phyloP scores from a whole-genome alignment of 768 basidiomycete genomes.

The Suillus occidentalis region DNA sequence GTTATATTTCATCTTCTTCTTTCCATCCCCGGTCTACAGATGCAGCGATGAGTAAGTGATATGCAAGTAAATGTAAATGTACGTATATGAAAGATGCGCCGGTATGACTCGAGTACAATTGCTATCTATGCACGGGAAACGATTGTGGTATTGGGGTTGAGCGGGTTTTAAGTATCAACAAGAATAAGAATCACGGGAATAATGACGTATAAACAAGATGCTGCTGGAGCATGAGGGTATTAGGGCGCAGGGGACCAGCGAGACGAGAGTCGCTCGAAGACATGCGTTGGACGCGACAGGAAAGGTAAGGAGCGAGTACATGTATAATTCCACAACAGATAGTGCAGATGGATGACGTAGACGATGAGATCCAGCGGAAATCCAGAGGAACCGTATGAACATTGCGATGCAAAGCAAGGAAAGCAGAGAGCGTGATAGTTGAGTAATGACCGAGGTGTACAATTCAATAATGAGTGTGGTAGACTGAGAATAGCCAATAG shows the following conservation, averaged over 20 bases:
- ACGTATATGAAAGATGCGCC: slow-evolving; percentile 3
- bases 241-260: not conserved
- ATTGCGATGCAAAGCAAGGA: slow-evolving; percentile 5
- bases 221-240: not conserved
- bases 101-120: slow-evolving; percentile 2
- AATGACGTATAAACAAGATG: slow-evolving; percentile 5
- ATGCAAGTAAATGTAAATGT: slow-evolving; percentile 7
- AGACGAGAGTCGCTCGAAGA: not conserved
- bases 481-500: slow-evolving; percentile 10
- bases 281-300: not conserved
- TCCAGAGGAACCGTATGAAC: slow-evolving; percentile 15
- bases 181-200: not conserved
- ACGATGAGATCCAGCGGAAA: slow-evolving; percentile 12
- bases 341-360: slow-evolving; percentile 16
- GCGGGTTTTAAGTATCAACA: not conserved
- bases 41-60: not conserved
- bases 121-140: slow-evolving; percentile 1
- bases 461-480: slow-evolving; percentile 3
- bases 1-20: slow-evolving; percentile 4
- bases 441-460: slow-evolving; percentile 1
- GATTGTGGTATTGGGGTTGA: not conserved
- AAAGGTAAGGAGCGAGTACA: slow-evolving; percentile 22
- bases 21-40: not conserved
- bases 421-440: slow-evolving; percentile 12
- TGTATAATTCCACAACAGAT: slow-evolving; percentile 34